Base-by-base conservation (phyloP, 1,139 yeast species). In the Candida glucosophila region DNA sequence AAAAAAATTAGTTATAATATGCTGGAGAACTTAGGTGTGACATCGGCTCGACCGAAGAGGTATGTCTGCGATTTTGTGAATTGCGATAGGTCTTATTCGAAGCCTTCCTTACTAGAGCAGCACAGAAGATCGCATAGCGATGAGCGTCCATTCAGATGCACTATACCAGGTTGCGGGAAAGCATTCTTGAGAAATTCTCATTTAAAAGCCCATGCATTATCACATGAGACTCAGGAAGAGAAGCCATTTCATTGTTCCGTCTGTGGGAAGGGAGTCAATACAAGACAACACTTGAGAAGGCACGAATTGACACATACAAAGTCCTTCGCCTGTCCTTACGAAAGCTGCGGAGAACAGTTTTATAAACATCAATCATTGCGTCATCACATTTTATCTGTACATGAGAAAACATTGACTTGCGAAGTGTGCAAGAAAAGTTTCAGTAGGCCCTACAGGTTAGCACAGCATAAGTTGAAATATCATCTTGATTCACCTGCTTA, bases 191-290 rank as follows among this genome's bases (percentile, higher is more conserved):
- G 95, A 26, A 81, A 79, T 37, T 73, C 85, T 9, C 97, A 90
- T 52, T 55, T 90, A 23, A 72, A 73, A 27, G 73, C 86, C 12
- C 99, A 90, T 47, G 36, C 63, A 35, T 51, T 80, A 15, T 73
- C 86, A 9, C 90, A 80, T 43, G 44, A 55, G 12, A 58, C 55
- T 18, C 58, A 69, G 4, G 64, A 60, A 2, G 69, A 65, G 10
- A 82, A 81, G 41, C 95, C 96, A 0, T 77, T 68, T 43, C 70
- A 64, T 29, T 90, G 99, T 43, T 54, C 74, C 0, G 52, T 66
- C 1, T 90, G 99, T 49, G 78, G 78, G 2, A 85, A 85, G 47
- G 95, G 95, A 2, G 80, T 83, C 30, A 79, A 78, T 34, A 71
- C 94, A 0, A 53, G 54, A 25, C 98, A 90, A 53, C 97, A 88